phyloP scores from a whole-genome alignment of 2,329 filamentous ascomycete genomes.

The Ceratocystis destructans region DNA sequence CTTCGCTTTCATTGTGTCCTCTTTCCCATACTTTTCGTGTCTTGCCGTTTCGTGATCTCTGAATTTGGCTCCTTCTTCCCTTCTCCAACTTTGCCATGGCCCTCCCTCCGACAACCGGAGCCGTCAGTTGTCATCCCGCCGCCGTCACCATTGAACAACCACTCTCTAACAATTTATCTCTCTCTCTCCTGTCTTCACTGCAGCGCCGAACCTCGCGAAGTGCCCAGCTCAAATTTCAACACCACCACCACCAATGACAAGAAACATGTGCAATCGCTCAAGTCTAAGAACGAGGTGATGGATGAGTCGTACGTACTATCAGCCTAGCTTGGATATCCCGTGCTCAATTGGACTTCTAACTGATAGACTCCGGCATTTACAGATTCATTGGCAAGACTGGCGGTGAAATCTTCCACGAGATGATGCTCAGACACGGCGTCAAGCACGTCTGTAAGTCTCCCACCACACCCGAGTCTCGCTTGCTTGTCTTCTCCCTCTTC shows the following conservation, averaged over 20 bases:
- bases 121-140: not conserved
- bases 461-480: not conserved
- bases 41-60: not conserved
- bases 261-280: slow-evolving; percentile 56
- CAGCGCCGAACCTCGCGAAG: slow-evolving; percentile 38
- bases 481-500: not conserved
- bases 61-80: not conserved
- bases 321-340: not conserved
- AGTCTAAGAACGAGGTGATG: slow-evolving; percentile 47
- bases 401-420: slow-evolving; percentile 96
- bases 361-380: slow-evolving; percentile 14
- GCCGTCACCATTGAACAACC: not conserved
- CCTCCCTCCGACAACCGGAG: too few species aligned
- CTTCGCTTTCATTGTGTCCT: not conserved
- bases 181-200: slow-evolving; percentile 24
- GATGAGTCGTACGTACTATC: slow-evolving; percentile 58
- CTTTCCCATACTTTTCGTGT: not conserved
- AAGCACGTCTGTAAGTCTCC: slow-evolving; percentile 76
- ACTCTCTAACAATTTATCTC: slow-evolving; percentile 18
- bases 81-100: too few species aligned
- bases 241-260: slow-evolving; percentile 31
- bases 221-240: slow-evolving; percentile 51
- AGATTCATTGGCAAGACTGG: slow-evolving; percentile 90
- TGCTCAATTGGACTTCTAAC: not conserved
- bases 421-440: slow-evolving; percentile 88